Conservation (phyloP, 768 basidiomycete species). For the Phlegmacium glaucopus region DNA sequence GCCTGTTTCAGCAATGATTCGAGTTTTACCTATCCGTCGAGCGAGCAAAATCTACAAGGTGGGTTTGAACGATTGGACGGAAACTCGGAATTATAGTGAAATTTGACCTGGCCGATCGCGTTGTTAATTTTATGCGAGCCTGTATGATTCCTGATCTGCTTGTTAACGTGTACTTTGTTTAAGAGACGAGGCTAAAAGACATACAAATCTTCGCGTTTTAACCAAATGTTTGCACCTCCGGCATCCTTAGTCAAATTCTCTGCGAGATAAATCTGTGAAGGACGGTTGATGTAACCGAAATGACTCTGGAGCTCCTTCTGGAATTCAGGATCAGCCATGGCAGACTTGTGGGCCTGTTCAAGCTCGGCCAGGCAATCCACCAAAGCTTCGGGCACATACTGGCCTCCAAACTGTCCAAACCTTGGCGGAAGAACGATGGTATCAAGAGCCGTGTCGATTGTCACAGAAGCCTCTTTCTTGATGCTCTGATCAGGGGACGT, state of each 20-base stretch:
- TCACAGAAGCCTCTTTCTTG: constrained; percentile 27
- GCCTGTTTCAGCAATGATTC: constrained; percentile 98
- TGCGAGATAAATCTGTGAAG: constrained; percentile 88
- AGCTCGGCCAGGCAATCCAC: constrained; percentile 90
- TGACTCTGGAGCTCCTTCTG: constrained; percentile 87
- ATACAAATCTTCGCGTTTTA: constrained; percentile 92
- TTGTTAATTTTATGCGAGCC: constrained; percentile 99
- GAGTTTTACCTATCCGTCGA: constrained; percentile 88
- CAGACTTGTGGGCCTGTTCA: constrained; percentile 85
- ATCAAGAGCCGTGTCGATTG: constrained; percentile 29
- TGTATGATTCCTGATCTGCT: constrained; percentile 81
- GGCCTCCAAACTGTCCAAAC: constrained; percentile 95
- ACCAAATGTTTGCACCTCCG: constrained; percentile 95
- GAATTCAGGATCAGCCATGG: constrained; percentile 85
- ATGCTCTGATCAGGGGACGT: constrained; percentile 20
- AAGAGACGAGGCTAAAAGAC: constrained; percentile 20
- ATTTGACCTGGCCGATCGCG: constrained; percentile 83
- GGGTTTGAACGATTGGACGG: background rate
- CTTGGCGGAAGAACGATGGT: constrained; percentile 63
- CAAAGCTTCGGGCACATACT: constrained; percentile 96
- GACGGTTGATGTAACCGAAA: constrained; percentile 94
- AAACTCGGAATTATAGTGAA: background rate
- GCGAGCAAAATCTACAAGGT: constrained; percentile 79
- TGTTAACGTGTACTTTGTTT: background rate
- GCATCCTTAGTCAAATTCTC: constrained; percentile 86